Conservation (phyloP, 2,329 filamentous ascomycete species). For the Fusarium citri region DNA sequence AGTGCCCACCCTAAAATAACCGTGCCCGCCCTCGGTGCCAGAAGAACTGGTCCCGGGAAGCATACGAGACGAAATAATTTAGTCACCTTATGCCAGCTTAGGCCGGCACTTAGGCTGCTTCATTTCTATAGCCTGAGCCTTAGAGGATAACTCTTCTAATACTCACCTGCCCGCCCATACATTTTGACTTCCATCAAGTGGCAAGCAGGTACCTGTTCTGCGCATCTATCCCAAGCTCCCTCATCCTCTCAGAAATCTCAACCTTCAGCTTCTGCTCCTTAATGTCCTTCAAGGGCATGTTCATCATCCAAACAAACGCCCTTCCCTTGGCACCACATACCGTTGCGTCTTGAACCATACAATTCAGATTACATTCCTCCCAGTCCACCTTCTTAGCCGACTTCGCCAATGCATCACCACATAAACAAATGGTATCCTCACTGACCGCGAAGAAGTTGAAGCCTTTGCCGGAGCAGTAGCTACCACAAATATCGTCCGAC, state of each 20-base stretch:
- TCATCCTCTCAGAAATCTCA: neutral
- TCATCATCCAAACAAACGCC: neutral
- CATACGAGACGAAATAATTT: no score
- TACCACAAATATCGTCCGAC: neutral
- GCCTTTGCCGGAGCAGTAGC: neutral
- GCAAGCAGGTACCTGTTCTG: neutral
- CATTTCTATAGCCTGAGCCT: no score
- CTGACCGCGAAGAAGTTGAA: neutral
- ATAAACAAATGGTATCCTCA: neutral
- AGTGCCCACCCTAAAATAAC: neutral
- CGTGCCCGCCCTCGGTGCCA: no score
- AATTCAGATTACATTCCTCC: accelerated
- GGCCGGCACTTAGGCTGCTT: no score
- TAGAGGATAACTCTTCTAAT: no score
- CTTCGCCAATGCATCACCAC: neutral
- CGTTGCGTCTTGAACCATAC: neutral
- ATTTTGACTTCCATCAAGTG: neutral
- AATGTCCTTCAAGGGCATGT: neutral
- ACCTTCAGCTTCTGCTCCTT: neutral
- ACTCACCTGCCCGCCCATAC: accelerated
- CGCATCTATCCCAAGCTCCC: neutral
- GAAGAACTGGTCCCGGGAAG: no score
- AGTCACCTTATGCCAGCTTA: no score
- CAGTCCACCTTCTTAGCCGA: neutral
- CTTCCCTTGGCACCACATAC: neutral